Evolutionary conservation across 257 asterid genomes (phyloP).

Genomic region (Solanum okadae): DNA sequence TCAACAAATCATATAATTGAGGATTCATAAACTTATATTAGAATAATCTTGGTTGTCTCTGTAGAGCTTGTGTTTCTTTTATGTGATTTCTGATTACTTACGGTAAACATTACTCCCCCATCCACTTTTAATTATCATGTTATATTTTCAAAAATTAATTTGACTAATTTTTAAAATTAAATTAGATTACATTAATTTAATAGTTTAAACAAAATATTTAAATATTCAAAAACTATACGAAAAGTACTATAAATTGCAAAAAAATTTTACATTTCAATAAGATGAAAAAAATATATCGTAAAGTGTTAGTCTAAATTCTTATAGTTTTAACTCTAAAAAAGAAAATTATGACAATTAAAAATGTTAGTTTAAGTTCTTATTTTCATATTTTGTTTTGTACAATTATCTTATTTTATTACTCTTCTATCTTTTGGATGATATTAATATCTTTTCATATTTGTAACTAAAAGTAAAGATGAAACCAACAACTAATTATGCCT

Average conservation of each 20-base stretch:
- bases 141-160: accelerated
- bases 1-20: too few relatives aligned
- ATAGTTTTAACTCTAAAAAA: neutral
- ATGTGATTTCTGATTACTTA: neutral
- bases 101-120: neutral
- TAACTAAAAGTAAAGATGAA: neutral
- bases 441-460: neutral
- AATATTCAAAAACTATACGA: too few relatives aligned
- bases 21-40: neutral
- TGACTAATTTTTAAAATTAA: too few relatives aligned
- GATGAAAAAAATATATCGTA: too few relatives aligned
- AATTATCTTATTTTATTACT: neutral
- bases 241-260: too few relatives aligned
- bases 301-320: too few relatives aligned
- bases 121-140: neutral
- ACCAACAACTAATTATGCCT: neutral
- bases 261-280: neutral
- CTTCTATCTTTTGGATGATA: neutral
- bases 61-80: neutral
- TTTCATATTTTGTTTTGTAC: neutral
- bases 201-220: too few relatives aligned
- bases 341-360: too few relatives aligned
- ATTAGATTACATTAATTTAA: too few relatives aligned
- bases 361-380: too few relatives aligned
- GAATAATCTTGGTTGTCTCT: neutral